Conservation (phyloP, 371 early-diverging fungal species). For the Umbelopsis sp. region DNA sequence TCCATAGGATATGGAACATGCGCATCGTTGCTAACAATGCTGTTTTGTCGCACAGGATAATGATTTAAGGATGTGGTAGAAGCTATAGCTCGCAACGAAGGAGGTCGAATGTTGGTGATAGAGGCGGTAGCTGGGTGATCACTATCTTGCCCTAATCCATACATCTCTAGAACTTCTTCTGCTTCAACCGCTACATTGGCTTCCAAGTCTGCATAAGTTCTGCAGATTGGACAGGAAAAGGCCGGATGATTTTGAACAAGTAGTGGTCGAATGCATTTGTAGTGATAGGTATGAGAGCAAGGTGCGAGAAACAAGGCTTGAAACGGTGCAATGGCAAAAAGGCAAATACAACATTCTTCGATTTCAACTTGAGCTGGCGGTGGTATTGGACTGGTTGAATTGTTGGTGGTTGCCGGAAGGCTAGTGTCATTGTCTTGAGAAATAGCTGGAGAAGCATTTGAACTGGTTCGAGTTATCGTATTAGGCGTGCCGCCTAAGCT, state of each 20-base stretch:
- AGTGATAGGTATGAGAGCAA: slow-evolving; percentile 94
- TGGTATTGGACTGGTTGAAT: background rate
- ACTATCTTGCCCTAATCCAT: background rate
- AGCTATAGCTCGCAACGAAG: background rate
- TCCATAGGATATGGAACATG: background rate
- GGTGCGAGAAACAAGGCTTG: slow-evolving; percentile 95
- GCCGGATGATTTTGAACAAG: slow-evolving; percentile 71
- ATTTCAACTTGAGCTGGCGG: slow-evolving; percentile 25
- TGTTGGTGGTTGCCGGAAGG: background rate
- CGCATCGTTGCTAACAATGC: background rate
- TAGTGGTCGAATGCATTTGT: slow-evolving; percentile 86
- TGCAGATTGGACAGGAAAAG: slow-evolving; percentile 93
- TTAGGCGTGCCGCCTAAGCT: slow-evolving; percentile 33
- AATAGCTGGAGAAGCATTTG: background rate
- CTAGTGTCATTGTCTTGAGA: background rate
- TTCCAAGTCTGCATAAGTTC: slow-evolving; percentile 92
- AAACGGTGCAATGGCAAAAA: slow-evolving; percentile 86
- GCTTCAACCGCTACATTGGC: slow-evolving; percentile 78
- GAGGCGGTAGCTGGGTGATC: background rate
- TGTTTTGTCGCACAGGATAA: background rate
- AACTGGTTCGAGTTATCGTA: slow-evolving; percentile 28
- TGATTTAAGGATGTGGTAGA: background rate
- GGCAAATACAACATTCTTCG: slow-evolving; percentile 96
- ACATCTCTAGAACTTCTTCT: slow-evolving; percentile 50
- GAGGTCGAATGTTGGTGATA: slow-evolving; percentile 13